Evolutionary conservation across 148 eudicot genomes (phyloP).

Genomic region (Dianthus caryophyllus): DNA sequence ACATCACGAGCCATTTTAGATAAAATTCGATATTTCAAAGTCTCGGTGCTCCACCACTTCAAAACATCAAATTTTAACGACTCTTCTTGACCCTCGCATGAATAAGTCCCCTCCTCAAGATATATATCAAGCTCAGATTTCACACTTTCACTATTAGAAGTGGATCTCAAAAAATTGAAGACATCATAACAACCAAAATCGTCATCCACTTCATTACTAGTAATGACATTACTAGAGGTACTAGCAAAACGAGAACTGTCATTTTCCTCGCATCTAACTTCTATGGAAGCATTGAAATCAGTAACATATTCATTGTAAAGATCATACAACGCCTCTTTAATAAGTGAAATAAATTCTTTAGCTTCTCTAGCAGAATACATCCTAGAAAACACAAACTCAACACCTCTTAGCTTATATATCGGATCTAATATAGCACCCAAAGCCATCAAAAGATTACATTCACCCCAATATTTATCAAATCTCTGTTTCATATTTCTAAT

Average conservation of each 20-base stretch:
- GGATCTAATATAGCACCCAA: neutral
- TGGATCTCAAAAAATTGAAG: neutral
- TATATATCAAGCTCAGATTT: too few relatives aligned
- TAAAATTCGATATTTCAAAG: too few relatives aligned
- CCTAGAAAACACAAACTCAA: neutral
- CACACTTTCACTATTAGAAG: neutral
- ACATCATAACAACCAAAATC: neutral
- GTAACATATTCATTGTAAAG: too few relatives aligned
- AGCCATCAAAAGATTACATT: neutral
- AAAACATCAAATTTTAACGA: too few relatives aligned
- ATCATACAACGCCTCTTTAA: conserved; percentile 4
- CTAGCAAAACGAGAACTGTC: neutral
- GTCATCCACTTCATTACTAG: neutral
- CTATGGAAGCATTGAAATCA: neutral
- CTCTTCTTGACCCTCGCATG: neutral
- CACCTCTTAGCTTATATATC: neutral
- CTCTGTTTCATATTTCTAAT: neutral
- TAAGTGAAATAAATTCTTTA: neutral
- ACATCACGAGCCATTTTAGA: too few relatives aligned
- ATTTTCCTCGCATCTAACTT: neutral
- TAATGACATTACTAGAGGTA: neutral
- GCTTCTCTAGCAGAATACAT: neutral
- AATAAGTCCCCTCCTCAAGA: too few relatives aligned
- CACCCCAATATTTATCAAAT: too few relatives aligned
- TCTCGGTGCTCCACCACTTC: too few relatives aligned